phyloP scores from a whole-genome alignment of 1,139 yeast genomes.

The Suhomyces maxii region DNA sequence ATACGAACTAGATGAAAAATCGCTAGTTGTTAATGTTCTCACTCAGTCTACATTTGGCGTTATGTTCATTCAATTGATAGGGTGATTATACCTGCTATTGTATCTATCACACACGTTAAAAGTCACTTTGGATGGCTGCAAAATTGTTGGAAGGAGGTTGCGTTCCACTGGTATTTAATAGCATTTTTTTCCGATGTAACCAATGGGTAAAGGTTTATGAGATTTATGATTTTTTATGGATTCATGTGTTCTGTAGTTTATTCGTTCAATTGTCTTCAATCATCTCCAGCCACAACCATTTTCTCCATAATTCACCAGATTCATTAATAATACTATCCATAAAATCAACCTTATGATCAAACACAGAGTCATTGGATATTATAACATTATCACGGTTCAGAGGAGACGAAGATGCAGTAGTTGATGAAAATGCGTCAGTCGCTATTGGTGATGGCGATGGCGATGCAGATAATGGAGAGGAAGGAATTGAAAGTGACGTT shows the following conservation, averaged over 20 bases:
- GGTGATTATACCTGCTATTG: no score
- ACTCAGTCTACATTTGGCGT: no score
- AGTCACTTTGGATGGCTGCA: no score
- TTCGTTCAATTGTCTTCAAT: constrained; percentile 41
- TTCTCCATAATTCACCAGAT: constrained; percentile 88
- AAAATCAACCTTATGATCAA: constrained; percentile 48
- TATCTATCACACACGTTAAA: no score
- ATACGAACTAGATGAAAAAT: no score
- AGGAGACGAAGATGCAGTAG: constrained; percentile 6
- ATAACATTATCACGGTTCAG: constrained; percentile 15
- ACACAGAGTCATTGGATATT: constrained; percentile 37
- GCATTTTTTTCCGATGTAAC: no score
- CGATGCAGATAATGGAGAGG: constrained; percentile 11
- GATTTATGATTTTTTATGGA: no score
- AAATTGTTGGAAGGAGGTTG: no score
- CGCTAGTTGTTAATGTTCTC: no score
- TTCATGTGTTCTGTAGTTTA: neutral
- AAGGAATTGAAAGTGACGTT: constrained; percentile 9
- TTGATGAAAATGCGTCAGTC: constrained; percentile 6
- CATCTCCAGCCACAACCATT: constrained; percentile 77
- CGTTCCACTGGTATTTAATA: no score
- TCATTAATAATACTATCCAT: constrained; percentile 70
- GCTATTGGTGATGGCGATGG: constrained; percentile 11
- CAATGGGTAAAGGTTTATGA: no score
- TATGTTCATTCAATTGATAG: no score